Percentiles rank a stretch among this genome's conserved stretches.
phyloP scores from a whole-genome alignment of 2,329 filamentous ascomycete species.

The Ophiostoma himal-ulmi region DNA sequence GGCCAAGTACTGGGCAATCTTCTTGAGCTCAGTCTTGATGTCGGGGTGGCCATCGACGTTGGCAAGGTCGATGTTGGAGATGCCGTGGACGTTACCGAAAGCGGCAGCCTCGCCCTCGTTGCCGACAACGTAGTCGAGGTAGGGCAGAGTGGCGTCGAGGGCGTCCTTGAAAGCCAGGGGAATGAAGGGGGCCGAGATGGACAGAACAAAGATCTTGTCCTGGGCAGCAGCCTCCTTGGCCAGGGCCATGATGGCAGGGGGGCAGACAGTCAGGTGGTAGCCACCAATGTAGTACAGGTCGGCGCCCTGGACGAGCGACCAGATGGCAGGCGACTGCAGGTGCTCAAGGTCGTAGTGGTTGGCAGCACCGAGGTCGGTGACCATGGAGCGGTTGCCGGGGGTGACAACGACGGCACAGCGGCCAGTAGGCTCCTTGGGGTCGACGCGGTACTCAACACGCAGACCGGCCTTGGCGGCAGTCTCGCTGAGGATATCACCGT shows the following conservation, averaged over 20 bases:
- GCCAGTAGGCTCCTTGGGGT: slow-evolving; percentile 76
- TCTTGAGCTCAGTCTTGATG: slow-evolving; percentile 60
- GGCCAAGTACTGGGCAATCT: slow-evolving; percentile 80
- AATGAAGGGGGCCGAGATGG: slow-evolving; percentile 93
- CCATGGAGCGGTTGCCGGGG: slow-evolving; percentile 88
- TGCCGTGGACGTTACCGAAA: slow-evolving; percentile 75
- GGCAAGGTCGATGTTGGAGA: slow-evolving; percentile 42
- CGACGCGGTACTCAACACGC: slow-evolving; percentile 89
- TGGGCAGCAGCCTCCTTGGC: slow-evolving; percentile 81
- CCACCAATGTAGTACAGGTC: slow-evolving; percentile 90
- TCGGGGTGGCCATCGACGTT: slow-evolving; percentile 55
- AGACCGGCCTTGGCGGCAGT: slow-evolving; percentile 84
- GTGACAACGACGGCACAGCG: slow-evolving; percentile 96
- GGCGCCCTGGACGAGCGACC: slow-evolving; percentile 83
- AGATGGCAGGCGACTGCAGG: slow-evolving; percentile 84
- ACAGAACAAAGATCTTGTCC: slow-evolving; percentile 89
- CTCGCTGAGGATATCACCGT: slow-evolving; percentile 78
- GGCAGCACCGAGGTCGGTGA: slow-evolving; percentile 90
- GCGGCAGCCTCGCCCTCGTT: slow-evolving; percentile 93
- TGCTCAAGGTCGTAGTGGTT: slow-evolving; percentile 97
- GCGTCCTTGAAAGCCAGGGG: slow-evolving; percentile 96
- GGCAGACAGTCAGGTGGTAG: slow-evolving; percentile 95
- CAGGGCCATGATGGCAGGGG: slow-evolving; percentile 81
- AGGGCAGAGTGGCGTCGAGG: slow-evolving; percentile 76
- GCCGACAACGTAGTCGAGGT: slow-evolving; percentile 94